Evolutionary conservation across 2,329 filamentous ascomycete species (phyloP).

Genomic region (Xylariaceae sp.): DNA sequence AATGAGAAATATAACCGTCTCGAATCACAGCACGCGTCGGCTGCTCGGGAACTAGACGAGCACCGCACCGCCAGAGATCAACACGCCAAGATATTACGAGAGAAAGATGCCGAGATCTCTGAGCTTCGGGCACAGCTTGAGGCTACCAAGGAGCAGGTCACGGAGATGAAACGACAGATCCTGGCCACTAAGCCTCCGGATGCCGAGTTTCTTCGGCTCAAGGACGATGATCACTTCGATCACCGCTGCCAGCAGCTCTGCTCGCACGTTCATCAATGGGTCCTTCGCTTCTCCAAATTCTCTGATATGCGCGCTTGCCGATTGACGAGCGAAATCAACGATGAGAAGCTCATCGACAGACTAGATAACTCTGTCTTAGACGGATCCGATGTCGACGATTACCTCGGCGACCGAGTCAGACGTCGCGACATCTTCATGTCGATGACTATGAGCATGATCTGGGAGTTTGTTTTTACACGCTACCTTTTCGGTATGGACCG

Average conservation of each 20-base stretch:
- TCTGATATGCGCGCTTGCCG: slow-evolving; percentile 90
- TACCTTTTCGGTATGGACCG: slow-evolving; percentile 99
- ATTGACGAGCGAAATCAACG: slow-evolving; percentile 78
- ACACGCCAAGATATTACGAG: slow-evolving; percentile 67
- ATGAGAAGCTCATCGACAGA: slow-evolving; percentile 91
- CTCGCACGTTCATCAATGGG: slow-evolving; percentile 96
- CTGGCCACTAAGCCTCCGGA: slow-evolving; percentile 63
- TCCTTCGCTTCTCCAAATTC: slow-evolving; percentile 95
- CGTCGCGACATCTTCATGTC: slow-evolving; percentile 97
- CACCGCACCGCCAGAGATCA: slow-evolving; percentile 65
- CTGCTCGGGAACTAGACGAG: slow-evolving; percentile 70
- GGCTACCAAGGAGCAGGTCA: slow-evolving; percentile 66
- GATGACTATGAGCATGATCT: slow-evolving; percentile 98
- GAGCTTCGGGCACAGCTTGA: slow-evolving; percentile 78
- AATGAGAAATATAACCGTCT: slow-evolving; percentile 70
- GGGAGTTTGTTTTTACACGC: slow-evolving; percentile 97
- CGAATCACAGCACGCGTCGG: slow-evolving; percentile 66
- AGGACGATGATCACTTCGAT: slow-evolving; percentile 95
- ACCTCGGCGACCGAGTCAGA: slow-evolving; percentile 83
- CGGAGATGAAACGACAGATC: slow-evolving; percentile 60
- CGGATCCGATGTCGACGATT: slow-evolving; percentile 87
- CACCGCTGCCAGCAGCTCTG: slow-evolving; percentile 91
- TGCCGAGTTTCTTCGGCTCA: slow-evolving; percentile 73
- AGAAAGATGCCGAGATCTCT: slow-evolving; percentile 83
- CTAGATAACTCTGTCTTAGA: slow-evolving; percentile 94